Evolutionary conservation across 345 rosid genomes (phyloP).

Genomic region (Aethionema arabicum): DNA sequence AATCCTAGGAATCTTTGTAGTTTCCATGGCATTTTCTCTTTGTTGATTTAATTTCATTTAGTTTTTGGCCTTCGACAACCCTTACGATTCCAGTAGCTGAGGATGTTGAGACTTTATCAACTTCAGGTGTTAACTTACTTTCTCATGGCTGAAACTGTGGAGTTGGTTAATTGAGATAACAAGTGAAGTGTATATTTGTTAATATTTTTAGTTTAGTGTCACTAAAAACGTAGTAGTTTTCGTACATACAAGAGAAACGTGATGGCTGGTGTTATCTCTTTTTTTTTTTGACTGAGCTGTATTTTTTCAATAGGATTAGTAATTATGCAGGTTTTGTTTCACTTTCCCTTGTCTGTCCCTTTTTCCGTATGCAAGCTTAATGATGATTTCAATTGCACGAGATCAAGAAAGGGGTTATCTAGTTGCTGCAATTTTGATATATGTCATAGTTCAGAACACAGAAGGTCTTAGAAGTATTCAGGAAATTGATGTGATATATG

Average conservation of each 20-base stretch:
- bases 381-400: background rate
- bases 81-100: background rate
- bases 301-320: too few relatives aligned
- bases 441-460: background rate
- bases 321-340: background rate
- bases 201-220: background rate
- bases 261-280: too few relatives aligned
- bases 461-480: conserved; percentile 7
- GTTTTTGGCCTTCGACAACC: background rate
- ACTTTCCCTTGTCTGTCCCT: background rate
- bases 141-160: background rate
- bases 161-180: background rate
- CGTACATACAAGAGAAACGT: too few relatives aligned
- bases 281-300: too few relatives aligned
- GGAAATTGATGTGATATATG: conserved; percentile 8
- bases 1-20: background rate
- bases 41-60: background rate
- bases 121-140: background rate
- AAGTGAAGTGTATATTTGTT: background rate
- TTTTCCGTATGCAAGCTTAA: background rate
- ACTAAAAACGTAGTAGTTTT: too few relatives aligned
- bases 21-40: background rate
- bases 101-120: background rate
- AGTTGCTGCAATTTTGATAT: background rate
- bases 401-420: background rate